Conservation (phyloP, 2,329 filamentous ascomycete species). For the Hyphodiscus sp. region DNA sequence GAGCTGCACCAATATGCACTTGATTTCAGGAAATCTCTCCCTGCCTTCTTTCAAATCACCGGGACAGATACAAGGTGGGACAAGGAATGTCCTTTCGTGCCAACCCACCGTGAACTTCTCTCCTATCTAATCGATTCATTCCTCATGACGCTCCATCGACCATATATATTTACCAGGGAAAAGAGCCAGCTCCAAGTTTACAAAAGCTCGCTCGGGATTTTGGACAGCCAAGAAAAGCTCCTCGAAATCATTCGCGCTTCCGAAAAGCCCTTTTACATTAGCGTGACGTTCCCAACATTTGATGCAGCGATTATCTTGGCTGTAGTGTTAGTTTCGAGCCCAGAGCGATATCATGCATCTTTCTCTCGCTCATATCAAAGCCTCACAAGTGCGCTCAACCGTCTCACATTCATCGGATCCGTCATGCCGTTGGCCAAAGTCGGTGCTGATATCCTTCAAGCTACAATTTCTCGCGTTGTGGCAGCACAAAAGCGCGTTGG, state of each 20-base stretch:
- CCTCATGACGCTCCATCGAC: conserved; percentile 1
- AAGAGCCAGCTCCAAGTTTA: conserved; percentile 2
- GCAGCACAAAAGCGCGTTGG: not conserved
- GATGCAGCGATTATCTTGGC: not conserved
- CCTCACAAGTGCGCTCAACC: not conserved
- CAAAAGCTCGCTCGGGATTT: not conserved
- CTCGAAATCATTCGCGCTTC: not conserved
- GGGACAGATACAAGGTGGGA: not conserved
- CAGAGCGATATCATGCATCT: not conserved
- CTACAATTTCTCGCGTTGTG: not conserved
- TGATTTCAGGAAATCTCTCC: not conserved
- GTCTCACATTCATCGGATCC: not conserved
- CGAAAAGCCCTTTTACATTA: not conserved
- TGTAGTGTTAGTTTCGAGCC: conserved; percentile 2
- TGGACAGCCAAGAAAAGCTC: conserved; percentile 1
- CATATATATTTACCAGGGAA: conserved; percentile 2
- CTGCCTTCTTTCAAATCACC: not conserved
- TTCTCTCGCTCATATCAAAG: conserved; percentile 1
- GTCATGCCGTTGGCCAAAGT: not conserved
- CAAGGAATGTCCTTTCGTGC: too few species aligned
- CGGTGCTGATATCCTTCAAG: conserved; percentile 1
- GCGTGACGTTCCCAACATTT: conserved; percentile 1
- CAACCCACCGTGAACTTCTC: not conserved
- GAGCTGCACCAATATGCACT: conserved; percentile 1
- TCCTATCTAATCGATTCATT: not conserved